Percentiles rank a stretch among this genome's conserved stretches.
phyloP scores from a whole-genome alignment of 2,329 filamentous ascomycete genomes.

The Colletotrichum cereale region DNA sequence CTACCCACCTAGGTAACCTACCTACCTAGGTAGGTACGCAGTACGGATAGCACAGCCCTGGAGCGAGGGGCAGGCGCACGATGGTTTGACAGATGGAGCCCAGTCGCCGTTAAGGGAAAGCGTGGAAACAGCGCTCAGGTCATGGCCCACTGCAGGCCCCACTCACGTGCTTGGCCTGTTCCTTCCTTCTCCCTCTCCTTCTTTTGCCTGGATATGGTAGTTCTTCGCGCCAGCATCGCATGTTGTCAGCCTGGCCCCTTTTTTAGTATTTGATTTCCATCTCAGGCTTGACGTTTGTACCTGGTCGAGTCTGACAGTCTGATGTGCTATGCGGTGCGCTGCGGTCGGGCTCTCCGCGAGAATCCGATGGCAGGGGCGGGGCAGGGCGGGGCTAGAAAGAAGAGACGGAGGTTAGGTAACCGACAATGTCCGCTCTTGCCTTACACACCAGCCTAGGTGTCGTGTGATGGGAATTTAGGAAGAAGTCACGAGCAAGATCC shows the following conservation, averaged over 20 bases:
- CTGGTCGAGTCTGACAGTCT: background rate
- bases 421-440: background rate
- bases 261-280: background rate
- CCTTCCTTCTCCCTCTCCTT: background rate
- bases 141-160: conserved; percentile 6
- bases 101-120: background rate
- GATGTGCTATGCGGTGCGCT: background rate
- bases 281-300: background rate
- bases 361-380: background rate
- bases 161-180: conserved; percentile 4
- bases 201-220: conserved; percentile 6
- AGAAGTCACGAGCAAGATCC: background rate
- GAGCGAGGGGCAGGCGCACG: conserved; percentile 8
- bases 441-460: background rate
- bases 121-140: conserved; percentile 22
- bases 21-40: too few relatives aligned
- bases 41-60: too few relatives aligned
- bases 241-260: conserved; percentile 4
- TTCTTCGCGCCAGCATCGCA: conserved; percentile 5
- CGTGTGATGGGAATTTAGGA: background rate
- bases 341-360: background rate
- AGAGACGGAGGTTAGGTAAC: background rate
- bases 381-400: background rate
- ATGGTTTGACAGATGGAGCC: conserved; percentile 35
- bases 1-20: background rate